Conservation (phyloP, 1,284 basidiomycete genomes). For the Microbotryum saponariae region DNA sequence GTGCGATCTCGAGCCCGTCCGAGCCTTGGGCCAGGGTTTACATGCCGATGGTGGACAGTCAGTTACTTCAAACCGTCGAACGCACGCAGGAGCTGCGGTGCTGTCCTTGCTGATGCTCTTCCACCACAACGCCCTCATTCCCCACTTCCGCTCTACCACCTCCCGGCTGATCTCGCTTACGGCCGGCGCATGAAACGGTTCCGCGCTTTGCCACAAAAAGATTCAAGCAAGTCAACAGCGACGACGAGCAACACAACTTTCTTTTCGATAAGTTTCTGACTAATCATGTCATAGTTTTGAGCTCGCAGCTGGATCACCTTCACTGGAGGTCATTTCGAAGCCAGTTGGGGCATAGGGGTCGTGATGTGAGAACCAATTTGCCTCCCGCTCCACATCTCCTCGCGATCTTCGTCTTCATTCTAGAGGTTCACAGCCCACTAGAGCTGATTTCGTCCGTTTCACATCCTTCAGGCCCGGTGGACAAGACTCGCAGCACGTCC, state of each 20-base stretch:
- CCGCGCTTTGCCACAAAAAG: background rate
- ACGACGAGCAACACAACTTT: too few relatives aligned
- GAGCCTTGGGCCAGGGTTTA: slow-evolving; percentile 19
- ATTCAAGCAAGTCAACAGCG: background rate
- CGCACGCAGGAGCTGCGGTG: background rate
- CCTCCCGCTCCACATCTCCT: background rate
- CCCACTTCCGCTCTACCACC: too few relatives aligned
- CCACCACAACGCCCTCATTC: too few relatives aligned
- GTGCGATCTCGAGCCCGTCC: slow-evolving; percentile 28
- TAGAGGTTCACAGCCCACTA: too few relatives aligned
- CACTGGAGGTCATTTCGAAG: slow-evolving; percentile 24
- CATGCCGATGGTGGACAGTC: slow-evolving; percentile 25
- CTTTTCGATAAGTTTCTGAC: background rate
- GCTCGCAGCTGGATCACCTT: slow-evolving; percentile 26
- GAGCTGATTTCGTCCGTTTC: too few relatives aligned
- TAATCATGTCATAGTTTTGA: background rate
- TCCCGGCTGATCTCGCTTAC: too few relatives aligned
- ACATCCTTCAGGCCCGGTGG: slow-evolving; percentile 14
- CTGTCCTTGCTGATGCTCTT: background rate
- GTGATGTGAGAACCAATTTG: slow-evolving; percentile 5
- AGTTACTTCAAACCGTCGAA: background rate
- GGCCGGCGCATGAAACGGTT: too few relatives aligned
- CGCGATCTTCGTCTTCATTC: too few relatives aligned
- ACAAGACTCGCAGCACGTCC: slow-evolving; percentile 25
- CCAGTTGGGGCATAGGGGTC: slow-evolving; percentile 13